Base-by-base conservation (phyloP, 768 basidiomycete genomes). In the Suillus occidentalis region DNA sequence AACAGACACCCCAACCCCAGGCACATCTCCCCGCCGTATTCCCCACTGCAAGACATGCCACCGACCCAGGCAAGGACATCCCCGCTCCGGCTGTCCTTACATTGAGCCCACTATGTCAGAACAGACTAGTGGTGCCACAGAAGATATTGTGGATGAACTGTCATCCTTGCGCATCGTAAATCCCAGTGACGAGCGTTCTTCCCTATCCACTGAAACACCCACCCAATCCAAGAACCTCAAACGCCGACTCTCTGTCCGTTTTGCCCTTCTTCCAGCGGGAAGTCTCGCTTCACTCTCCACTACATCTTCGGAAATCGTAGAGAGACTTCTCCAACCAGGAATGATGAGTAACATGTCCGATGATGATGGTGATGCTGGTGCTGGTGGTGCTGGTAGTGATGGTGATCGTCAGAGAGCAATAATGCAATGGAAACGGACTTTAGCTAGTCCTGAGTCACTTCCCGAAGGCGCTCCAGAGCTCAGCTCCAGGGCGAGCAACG, bases 11-110 rank as follows among this genome's bases (percentile, higher is more conserved):
- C 31, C 56, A 20, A 73, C 78, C n/a, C 74, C 78, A 3, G 72
- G 72, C 43, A 75, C 76, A 20, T 77, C 83, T 13, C 78, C 84
- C 6, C 85, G 86, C 50, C 87, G 86, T 60, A 70, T 72, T 2
- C 88, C 83, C 42, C 81, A 76, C 56, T 89, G 87, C 73, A 80
- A 75, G 52, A 84, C 83, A 69, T 89, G 88, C 72, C 77, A 79
- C 61, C 82, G 82, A 28, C 85, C 86, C 0, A 79, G 81, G 61
- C 79, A 77, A 31, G 87, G 87, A 0, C 88, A 89, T 70, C 88
- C 88, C 20, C 85, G 87, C 53, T 84, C 84, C 0, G 87, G 87
- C 12, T 89, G 88, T 69, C 86, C 87, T 0, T 81, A 75, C 63
- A 73, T 71, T 25, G 79, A 81, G 52, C 72, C 79, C 45, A 70